These are phyloP conservation scores for Torrubiellomyces zombiae DNA, from an alignment of 2,329 filamentous ascomycete species.

Conservation along the genomic window DNA sequence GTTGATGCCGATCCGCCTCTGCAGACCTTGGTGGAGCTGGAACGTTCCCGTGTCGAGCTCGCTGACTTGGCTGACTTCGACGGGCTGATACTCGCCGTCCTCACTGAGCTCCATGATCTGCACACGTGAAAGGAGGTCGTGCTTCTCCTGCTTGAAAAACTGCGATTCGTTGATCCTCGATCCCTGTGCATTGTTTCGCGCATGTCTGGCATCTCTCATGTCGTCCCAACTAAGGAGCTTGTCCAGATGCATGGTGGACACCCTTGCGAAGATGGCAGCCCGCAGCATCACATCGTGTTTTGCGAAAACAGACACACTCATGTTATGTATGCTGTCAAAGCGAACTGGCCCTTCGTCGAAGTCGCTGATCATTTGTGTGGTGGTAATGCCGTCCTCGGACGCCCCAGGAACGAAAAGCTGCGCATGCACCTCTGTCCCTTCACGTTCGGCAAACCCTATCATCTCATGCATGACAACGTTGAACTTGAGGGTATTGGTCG, in stretches of 20 bases:
- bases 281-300: constrained; percentile 60
- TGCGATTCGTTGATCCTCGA: constrained; percentile 77
- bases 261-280: constrained; percentile 80
- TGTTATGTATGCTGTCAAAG: constrained; percentile 96
- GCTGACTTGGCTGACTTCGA: constrained; percentile 77
- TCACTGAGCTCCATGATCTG: constrained; percentile 89
- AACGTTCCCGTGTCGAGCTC: constrained; percentile 80
- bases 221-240: constrained; percentile 98
- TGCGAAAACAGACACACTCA: constrained; percentile 69
- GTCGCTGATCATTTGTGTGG: constrained; percentile 82
- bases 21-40: constrained; percentile 87
- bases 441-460: constrained; percentile 83
- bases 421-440: constrained; percentile 89
- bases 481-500: constrained; percentile 86
- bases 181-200: constrained; percentile 35
- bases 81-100: constrained; percentile 75
- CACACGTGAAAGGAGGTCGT: constrained; percentile 76
- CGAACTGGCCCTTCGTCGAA: constrained; percentile 87
- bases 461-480: constrained; percentile 98
- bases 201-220: constrained; percentile 65
- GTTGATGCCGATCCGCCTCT: constrained; percentile 72
- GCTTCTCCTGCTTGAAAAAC: constrained; percentile 83
- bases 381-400: constrained; percentile 81
- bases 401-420: constrained; percentile 91
- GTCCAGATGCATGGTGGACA: constrained; percentile 86